A percentile compares a stretch with the other conserved stretches of the same genome.
These are phyloP conservation scores for Lantana camara DNA, from an alignment of 257 asterid species.

Conservation along the genomic window DNA sequence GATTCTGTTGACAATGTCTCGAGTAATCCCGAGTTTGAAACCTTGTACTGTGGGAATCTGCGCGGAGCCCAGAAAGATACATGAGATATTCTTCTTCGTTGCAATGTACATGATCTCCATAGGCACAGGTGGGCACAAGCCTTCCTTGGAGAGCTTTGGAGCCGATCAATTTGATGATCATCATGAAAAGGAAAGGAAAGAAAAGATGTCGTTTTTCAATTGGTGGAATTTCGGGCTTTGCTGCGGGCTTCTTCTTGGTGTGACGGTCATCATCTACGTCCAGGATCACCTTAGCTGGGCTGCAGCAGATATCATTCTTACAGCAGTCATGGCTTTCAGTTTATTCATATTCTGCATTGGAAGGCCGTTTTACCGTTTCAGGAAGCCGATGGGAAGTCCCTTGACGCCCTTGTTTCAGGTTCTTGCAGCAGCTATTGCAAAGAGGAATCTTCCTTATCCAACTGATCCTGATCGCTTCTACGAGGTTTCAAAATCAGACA, in stretches of 20 bases:
- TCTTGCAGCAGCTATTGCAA: conserved; percentile 60
- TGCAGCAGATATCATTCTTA: conserved; percentile 63
- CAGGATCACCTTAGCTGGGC: conserved; percentile 82
- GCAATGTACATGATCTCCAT: conserved; percentile 78
- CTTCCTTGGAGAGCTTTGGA: conserved; percentile 92
- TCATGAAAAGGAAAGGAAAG: conserved; percentile 59
- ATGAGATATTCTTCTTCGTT: conserved; percentile 62
- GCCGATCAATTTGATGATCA: conserved; percentile 95
- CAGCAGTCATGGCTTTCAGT: conserved; percentile 54
- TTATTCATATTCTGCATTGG: conserved; percentile 52
- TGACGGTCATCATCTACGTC: conserved; percentile 60
- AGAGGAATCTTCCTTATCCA: conserved; percentile 57
- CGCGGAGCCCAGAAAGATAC: conserved; percentile 44
- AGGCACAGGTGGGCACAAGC: conserved; percentile 93
- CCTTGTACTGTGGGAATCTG: conserved; percentile 50
- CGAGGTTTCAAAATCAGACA: conserved; percentile 57
- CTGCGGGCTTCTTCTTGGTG: conserved; percentile 67
- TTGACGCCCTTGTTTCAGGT: conserved; percentile 73
- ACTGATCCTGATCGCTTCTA: conserved; percentile 44
- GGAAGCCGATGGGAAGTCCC: conserved; percentile 70
- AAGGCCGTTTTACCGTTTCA: conserved; percentile 63
- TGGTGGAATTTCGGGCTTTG: conserved; percentile 93
- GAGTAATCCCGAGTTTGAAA: conserved; percentile 52
- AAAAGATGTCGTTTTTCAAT: conserved; percentile 85
- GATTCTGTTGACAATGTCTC: conserved; percentile 72